Percentiles rank a stretch among this genome's conserved stretches.
phyloP scores from a whole-genome alignment of 1,139 yeast genomes.

The Magnusiomyces paraingens region DNA sequence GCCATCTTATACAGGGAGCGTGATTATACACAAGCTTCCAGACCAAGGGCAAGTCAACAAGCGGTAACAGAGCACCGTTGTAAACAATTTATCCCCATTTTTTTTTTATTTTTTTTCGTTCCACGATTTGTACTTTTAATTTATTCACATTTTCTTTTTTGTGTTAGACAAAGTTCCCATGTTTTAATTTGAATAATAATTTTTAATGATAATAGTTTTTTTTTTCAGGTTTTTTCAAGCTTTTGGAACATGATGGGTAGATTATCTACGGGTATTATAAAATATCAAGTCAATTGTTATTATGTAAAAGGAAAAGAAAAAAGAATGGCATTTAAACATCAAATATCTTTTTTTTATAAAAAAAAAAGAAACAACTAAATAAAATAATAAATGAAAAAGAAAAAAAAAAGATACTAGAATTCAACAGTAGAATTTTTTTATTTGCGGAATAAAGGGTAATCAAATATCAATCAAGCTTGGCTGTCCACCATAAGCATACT shows the following conservation, averaged over 20 bases:
- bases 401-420: neutral
- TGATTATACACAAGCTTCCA: neutral
- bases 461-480: constrained; percentile 6
- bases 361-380: neutral
- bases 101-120: neutral
- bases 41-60: neutral
- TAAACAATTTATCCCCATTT: too few species aligned
- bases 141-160: neutral
- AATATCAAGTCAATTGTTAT: too few species aligned
- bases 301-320: neutral
- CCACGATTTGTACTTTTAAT: neutral
- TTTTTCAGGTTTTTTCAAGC: too few species aligned
- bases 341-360: too few species aligned
- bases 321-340: neutral
- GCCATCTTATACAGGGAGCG: constrained; percentile 2
- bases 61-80: neutral
- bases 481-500: constrained; percentile 5
- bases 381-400: neutral
- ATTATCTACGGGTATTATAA: too few species aligned
- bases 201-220: too few species aligned
- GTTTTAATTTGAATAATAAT: too few species aligned
- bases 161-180: too few species aligned
- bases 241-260: too few species aligned
- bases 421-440: neutral
- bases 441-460: neutral